Percentiles rank a stretch among this genome's conserved stretches.
Conservation (phyloP, 139 green algal genomes). For the Haematococcus lacustris region DNA sequence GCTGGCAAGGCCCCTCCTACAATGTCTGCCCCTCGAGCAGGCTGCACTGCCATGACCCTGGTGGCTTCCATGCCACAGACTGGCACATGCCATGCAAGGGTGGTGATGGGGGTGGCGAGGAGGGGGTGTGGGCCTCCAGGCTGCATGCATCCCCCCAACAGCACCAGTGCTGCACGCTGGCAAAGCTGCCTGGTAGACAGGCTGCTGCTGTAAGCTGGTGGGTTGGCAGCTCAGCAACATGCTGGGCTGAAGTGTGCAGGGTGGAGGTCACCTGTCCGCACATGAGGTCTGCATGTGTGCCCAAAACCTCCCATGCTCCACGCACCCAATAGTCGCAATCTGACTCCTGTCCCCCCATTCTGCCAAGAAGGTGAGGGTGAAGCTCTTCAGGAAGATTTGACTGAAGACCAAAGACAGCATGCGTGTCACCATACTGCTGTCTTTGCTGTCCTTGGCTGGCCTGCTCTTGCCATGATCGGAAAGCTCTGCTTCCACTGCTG, state of each 20-base stretch:
- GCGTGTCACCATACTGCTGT: neutral
- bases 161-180: neutral
- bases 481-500: conserved; percentile 3
- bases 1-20: neutral
- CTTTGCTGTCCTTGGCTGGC: neutral
- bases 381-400: conserved; percentile 88
- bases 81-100: neutral
- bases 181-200: neutral
- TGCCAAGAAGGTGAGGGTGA: conserved; percentile 95
- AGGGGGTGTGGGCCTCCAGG: neutral
- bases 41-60: neutral
- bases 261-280: neutral
- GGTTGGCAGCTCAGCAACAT: neutral
- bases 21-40: neutral
- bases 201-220: neutral
- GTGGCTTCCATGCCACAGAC: neutral
- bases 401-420: no score
- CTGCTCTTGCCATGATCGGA: neutral
- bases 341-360: conserved; percentile 98
- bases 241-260: neutral
- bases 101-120: neutral
- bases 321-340: conserved; percentile 80
- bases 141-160: neutral
- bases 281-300: neutral
- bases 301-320: neutral